Percentiles rank a stretch among this genome's conserved stretches.
Conservation (phyloP, 169 alveolate species). For the Eimeria maxima region DNA sequence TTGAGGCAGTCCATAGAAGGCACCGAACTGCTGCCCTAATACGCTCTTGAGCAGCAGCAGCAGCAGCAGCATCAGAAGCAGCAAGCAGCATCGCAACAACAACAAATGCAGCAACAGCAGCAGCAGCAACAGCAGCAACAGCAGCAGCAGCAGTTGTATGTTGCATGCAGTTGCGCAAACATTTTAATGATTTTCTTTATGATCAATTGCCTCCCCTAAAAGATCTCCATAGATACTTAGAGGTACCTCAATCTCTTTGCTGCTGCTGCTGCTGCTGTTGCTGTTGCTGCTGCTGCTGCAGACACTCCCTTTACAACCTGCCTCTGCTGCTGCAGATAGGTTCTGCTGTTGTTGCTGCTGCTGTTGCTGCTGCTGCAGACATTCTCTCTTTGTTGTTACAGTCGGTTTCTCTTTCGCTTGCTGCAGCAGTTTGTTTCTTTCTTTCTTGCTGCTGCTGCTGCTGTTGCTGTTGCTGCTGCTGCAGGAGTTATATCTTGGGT, state of each 20-base stretch:
- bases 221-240: conserved; percentile 22
- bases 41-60: too few relatives aligned
- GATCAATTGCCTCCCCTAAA: conserved; percentile 70
- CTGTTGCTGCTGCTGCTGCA: too few relatives aligned
- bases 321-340: too few relatives aligned
- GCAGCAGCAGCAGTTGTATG: too few relatives aligned
- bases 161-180: conserved; percentile 58
- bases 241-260: conserved; percentile 9
- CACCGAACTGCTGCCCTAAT: too few relatives aligned
- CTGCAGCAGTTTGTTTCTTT: not conserved
- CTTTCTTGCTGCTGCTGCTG: conserved; percentile 4
- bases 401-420: not conserved
- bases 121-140: not conserved
- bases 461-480: not conserved
- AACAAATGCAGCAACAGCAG: not conserved
- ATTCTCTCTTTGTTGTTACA: not conserved
- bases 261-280: not conserved
- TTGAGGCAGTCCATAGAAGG: too few relatives aligned
- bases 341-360: not conserved
- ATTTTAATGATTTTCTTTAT: conserved; percentile 33
- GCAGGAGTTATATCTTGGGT: not conserved
- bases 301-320: too few relatives aligned
- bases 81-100: not conserved
- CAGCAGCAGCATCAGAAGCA: not conserved
- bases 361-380: not conserved